These are phyloP conservation scores for Pythium rishiriense DNA, from an alignment of 352 stramenopile species.

Conservation along the genomic window DNA sequence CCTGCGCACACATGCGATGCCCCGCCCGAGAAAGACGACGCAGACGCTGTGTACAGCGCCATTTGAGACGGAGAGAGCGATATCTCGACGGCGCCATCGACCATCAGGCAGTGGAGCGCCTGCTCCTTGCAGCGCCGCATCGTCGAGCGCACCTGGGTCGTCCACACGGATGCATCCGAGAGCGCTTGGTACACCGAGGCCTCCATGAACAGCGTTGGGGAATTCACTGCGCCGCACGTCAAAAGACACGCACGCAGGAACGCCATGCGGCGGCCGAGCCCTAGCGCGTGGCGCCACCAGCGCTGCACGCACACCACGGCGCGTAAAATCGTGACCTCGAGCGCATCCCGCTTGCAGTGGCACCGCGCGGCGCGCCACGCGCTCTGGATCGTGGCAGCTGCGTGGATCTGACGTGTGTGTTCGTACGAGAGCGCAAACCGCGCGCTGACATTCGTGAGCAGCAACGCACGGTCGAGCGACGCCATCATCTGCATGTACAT, in stretches of 20 bases:
- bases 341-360: slow-evolving; percentile 41
- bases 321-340: slow-evolving; percentile 54
- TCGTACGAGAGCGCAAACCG: slow-evolving; percentile 62
- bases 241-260: slow-evolving; percentile 53
- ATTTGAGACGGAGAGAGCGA: slow-evolving; percentile 43
- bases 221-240: slow-evolving; percentile 56
- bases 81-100: slow-evolving; percentile 43
- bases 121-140: slow-evolving; percentile 51
- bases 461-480: slow-evolving; percentile 35
- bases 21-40: not conserved
- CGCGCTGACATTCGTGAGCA: slow-evolving; percentile 22
- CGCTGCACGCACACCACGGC: slow-evolving; percentile 64
- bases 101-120: slow-evolving; percentile 45
- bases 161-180: slow-evolving; percentile 36
- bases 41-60: slow-evolving; percentile 28
- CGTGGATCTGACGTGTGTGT: slow-evolving; percentile 44
- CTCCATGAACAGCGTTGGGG: slow-evolving; percentile 70
- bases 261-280: slow-evolving; percentile 46
- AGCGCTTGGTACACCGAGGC: slow-evolving; percentile 47
- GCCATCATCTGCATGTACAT: slow-evolving; percentile 74
- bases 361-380: slow-evolving; percentile 45
- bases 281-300: slow-evolving; percentile 64
- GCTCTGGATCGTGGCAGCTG: slow-evolving; percentile 52
- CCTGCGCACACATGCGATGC: not conserved
- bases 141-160: slow-evolving; percentile 22